Conservation (phyloP, 2,329 filamentous ascomycete genomes). For the Xylariaceae sp. region DNA sequence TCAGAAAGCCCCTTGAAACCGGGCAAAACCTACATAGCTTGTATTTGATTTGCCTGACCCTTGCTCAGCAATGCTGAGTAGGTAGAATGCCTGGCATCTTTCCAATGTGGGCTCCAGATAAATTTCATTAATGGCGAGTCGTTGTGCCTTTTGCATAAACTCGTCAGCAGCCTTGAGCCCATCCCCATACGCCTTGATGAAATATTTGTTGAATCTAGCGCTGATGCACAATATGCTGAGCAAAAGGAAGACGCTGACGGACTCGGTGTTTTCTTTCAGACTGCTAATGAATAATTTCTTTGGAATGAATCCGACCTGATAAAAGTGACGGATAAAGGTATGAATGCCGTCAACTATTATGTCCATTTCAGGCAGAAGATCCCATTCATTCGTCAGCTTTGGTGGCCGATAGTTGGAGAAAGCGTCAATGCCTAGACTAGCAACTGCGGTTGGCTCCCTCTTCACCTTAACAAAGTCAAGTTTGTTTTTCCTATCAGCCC, state of each 20-base stretch:
- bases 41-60: constrained; percentile 50
- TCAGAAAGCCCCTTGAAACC: background rate
- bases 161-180: constrained; percentile 49
- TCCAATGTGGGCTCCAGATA: constrained; percentile 52
- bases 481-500: constrained; percentile 44
- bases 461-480: constrained; percentile 26
- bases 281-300: constrained; percentile 48
- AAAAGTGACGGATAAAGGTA: constrained; percentile 52
- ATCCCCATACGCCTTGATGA: constrained; percentile 47
- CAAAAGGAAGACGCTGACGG: constrained; percentile 52
- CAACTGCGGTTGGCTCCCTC: constrained; percentile 26
- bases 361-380: constrained; percentile 45
- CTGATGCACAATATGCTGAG: constrained; percentile 54
- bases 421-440: constrained; percentile 22
- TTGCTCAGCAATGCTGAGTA: constrained; percentile 56
- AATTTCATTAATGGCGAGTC: constrained; percentile 46
- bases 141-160: constrained; percentile 49
- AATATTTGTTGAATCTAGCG: constrained; percentile 48
- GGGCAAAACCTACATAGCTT: constrained; percentile 46
- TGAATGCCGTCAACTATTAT: constrained; percentile 51
- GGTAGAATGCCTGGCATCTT: constrained; percentile 55
- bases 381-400: constrained; percentile 44
- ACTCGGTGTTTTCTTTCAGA: constrained; percentile 44
- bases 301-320: constrained; percentile 57
- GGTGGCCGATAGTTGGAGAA: constrained; percentile 34